Evolutionary conservation across 257 asterid genomes (phyloP), one percentile per base, ranked within the genome.

Genomic region (Capsicum pubescens): DNA sequence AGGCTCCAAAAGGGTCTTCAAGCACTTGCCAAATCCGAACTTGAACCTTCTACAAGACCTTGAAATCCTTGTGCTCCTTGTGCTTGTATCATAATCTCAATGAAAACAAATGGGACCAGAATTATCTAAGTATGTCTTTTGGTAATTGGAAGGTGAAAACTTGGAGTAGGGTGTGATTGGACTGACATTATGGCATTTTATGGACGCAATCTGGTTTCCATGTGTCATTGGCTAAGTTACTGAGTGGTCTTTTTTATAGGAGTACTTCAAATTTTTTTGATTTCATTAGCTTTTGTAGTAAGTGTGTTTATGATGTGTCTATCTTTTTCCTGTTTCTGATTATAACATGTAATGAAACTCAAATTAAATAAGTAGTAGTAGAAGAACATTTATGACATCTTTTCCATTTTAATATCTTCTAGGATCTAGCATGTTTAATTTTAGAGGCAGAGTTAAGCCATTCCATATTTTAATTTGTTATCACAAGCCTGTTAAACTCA

Each of bases 371-470:
- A 48, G 42, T 46, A 72, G 56, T 19, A 3, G 10, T n/a, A 74
- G 44, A 19, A 74, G 42, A 50, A 48, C 17, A 74, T 71, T n/a
- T 71, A 46, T 46, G 79, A 71, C 17, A n/a, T 10, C 14, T 44
- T 71, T 46, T 19, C 79, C 15, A 19, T 21, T 71, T 46, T 17
- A n/a, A 12, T 35, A 67, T 71, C 11, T n/a, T 71, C 79, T 74
- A 74, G 80, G 76, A 69, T 69, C 78, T 50, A 50, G 13, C 42
- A 50, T 74, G 60, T 74, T 48, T 19, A 50, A 50, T 74, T 46
- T 74, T 74, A 11, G 80, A 74, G 19, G 60, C 60, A 19, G 60
- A 72, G 44, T 11, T 72, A 48, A 74, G n/a, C 80, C 44, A 48
- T 74, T 74, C 19, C 26, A 21, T 21, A 50, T 50, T 74, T 74